Base-by-base conservation (phyloP, 176 grass and related monocot genomes). In the Bromus sterilis region DNA sequence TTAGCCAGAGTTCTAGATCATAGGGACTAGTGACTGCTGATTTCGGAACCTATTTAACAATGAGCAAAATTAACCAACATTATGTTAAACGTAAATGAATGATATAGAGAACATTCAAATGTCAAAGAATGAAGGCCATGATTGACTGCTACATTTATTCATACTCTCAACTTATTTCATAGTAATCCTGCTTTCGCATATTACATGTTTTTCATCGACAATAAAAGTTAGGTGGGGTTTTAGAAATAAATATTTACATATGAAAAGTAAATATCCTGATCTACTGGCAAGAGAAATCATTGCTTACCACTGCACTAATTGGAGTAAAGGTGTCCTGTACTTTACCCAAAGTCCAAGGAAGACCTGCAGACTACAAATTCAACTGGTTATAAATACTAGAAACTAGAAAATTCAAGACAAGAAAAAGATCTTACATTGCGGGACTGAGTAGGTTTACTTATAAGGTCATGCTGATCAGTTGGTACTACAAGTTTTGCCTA, bases 291-390 rank as follows among this genome's bases (percentile, higher is more conserved):
- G 56, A 65, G 65, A 85, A 80, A 70, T 0, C 5, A 78, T 81
- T 77, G 41, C 87, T 94, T 97, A 97, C 94, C 75, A 94, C 85
- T 58, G 85, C 59, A 69, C 94, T 94, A 76, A 97, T 97, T 63
- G 94, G 94, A 76, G 94, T 94, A 83, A 97, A 97, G 1, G 94
- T 97, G 77, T 97, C 94, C 68, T 94, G 94, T 68, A 88, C 92
- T 94, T 97, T 97, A 57, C 91, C 94, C 80, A 94, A 87, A 80
- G 89, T 94, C 94, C 92, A 97, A 77, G 94, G 94, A 25, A 97
- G 89, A 78, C 94, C 92, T 85, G 85, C 89, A 76, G 89, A 82
- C 94, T 94, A 78, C 32, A 88, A 71, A 78, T 61, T 73, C 41
- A 25, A 62, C 10, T 44, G 42, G 35, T 79, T 58, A 74, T n/a